phyloP scores from a whole-genome alignment of 208 protist genomes.

The Leishmania aethiopica region DNA sequence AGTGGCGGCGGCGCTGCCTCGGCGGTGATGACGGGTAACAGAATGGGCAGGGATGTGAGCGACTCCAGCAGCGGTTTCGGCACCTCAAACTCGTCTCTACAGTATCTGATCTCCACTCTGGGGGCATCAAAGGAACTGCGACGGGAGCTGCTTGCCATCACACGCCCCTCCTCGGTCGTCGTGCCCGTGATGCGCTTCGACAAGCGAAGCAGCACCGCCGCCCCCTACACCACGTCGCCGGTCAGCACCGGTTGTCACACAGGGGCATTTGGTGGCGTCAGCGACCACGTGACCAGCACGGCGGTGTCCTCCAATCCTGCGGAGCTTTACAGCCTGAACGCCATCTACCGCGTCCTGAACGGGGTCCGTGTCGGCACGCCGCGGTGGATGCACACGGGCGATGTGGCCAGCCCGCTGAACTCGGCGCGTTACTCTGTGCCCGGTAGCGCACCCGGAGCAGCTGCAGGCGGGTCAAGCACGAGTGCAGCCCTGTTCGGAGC shows the following conservation, averaged over 20 bases:
- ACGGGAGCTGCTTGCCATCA: constrained; percentile 34
- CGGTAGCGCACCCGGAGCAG: neutral
- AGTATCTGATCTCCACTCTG: constrained; percentile 9
- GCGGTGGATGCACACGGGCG: constrained; percentile 22
- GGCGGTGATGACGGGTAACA: neutral
- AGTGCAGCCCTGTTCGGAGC: neutral
- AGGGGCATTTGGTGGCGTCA: neutral
- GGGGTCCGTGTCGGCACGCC: constrained; percentile 28
- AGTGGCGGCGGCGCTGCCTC: neutral
- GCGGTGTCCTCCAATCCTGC: constrained; percentile 16
- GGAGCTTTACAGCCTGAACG: constrained; percentile 51
- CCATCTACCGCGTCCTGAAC: constrained; percentile 49
- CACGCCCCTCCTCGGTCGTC: constrained; percentile 24
- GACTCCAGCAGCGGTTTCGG: neutral
- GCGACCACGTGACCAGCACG: neutral
- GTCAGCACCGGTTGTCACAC: no score
- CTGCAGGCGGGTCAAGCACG: neutral
- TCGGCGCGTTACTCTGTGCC: constrained; percentile 15
- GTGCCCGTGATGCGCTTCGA: constrained; percentile 19
- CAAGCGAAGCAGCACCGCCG: neutral
- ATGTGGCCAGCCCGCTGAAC: constrained; percentile 15
- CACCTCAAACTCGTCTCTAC: constrained; percentile 11
- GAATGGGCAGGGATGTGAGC: neutral
- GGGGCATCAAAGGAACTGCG: constrained; percentile 16
- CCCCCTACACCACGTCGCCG: neutral